Conservation (phyloP, 164 flowering plant species). For the Chimonanthus salicifolius region DNA sequence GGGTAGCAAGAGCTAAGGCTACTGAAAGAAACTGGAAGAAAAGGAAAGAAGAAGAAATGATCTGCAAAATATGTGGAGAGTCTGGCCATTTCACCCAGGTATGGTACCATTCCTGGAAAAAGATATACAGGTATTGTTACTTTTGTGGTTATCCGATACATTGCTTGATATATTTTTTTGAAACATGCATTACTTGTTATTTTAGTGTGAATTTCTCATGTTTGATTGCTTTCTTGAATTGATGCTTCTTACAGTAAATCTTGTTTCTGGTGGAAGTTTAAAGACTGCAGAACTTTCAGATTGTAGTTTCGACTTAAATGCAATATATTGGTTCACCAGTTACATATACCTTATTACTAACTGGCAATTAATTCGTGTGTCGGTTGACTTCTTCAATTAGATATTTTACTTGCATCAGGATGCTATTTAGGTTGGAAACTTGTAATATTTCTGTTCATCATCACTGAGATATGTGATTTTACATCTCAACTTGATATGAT, state of each 20-base stretch:
- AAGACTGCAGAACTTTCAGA: too few species aligned
- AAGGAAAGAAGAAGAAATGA: constrained; percentile 98
- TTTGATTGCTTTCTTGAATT: neutral
- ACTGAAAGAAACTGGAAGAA: constrained; percentile 99
- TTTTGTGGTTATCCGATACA: neutral
- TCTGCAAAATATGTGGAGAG: constrained; percentile 97
- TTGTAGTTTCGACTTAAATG: neutral
- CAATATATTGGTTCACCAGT: neutral
- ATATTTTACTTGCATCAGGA: neutral
- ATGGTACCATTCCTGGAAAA: neutral
- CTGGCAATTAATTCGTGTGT: neutral
- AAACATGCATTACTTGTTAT: neutral
- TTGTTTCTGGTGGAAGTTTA: neutral
- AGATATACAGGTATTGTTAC: neutral
- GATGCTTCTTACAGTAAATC: neutral
- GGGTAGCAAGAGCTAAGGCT: constrained; percentile 99
- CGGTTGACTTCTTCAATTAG: neutral
- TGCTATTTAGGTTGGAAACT: neutral
- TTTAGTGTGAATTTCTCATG: neutral
- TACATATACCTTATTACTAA: neutral
- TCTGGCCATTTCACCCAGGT: constrained; percentile 99
- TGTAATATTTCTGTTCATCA: too few species aligned
- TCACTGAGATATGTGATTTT: neutral
- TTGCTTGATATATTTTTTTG: neutral
- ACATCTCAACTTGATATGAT: neutral